Evolutionary conservation across 2,329 filamentous ascomycete genomes (phyloP), one percentile per base, ranked within the genome.

Genomic region (Alternaria solani): DNA sequence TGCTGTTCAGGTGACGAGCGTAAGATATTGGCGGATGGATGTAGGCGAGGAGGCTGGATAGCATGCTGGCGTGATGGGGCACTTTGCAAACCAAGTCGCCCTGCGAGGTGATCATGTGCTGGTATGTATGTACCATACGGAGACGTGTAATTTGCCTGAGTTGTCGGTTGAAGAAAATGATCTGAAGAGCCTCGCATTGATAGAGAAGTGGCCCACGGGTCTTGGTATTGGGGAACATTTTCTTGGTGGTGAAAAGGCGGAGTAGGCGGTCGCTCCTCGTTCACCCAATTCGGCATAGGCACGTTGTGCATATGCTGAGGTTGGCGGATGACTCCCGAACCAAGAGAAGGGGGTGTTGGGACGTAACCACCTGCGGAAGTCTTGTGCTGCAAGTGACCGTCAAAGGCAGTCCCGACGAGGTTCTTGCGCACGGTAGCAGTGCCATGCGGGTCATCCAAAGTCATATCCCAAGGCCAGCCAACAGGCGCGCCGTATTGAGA

Each of bases 181-280:
- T 2, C 16, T 41, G 42, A 12, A 11, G 34, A 4, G 16, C 30
- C 23, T n/a, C 32, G 28, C 18, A 49, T 28, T 14, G 39, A 52
- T 8, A 30, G 14, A 8, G 46, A 38, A 11, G 51, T 25, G 11
- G 51, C 34, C 48, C 39, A 46, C n/a, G 42, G 46, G 51, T 12
- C n/a, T 18, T 48, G 34, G 11, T 53, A 38, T 23, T 32, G 43
- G 23, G 14, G 43, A 11, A 28, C 47, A 34, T 59, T 38, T 4
- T 61, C 39, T 7, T 32, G 20, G 25, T 53, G 9, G 11, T 59
- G 59, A 36, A 47, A 18, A 39, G 62, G 59, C 8, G 51, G 59
- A 39, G 58, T 59, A 20, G 39, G 51, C 14, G 59, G 39, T 28
- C 32, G 48, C 23, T 39, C 25, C 9, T 32, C 18, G 25, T 46